Evolutionary conservation across 306 rosid species (phyloP).

Genomic region (Cicer bijugum): DNA sequence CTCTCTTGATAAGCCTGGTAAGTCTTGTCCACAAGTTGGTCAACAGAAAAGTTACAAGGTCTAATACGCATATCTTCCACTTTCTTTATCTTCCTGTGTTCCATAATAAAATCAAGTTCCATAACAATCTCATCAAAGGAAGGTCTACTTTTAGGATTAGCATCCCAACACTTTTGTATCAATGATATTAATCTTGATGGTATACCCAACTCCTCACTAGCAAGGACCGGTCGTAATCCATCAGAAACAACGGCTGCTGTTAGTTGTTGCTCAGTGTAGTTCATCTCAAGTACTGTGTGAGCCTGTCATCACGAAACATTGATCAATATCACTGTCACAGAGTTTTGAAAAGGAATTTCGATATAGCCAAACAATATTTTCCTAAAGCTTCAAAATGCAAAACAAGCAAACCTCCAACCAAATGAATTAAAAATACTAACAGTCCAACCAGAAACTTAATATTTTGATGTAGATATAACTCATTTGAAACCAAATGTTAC

Average conservation of each 20-base stretch:
- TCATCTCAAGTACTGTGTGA: conserved; percentile 96
- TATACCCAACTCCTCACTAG: conserved; percentile 62
- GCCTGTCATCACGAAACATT: conserved; percentile 64
- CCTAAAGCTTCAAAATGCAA: conserved; percentile 42
- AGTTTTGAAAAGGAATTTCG: conserved; percentile 1
- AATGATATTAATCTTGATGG: conserved; percentile 69
- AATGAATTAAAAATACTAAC: conserved; percentile 1
- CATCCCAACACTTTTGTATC: conserved; percentile 82
- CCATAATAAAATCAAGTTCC: conserved; percentile 65
- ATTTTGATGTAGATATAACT: neutral
- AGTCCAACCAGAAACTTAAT: conserved; percentile 22
- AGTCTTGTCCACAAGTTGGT: conserved; percentile 48
- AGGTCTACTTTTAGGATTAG: conserved; percentile 71
- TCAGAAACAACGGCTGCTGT: conserved; percentile 87
- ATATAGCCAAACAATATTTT: conserved; percentile 22
- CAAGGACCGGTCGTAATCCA: conserved; percentile 78
- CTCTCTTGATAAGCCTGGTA: conserved; percentile 58
- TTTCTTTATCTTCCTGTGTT: conserved; percentile 54
- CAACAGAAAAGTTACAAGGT: conserved; percentile 42
- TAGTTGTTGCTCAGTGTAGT: conserved; percentile 89
- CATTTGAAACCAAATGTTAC: conserved; percentile 22
- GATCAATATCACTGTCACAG: conserved; percentile 23
- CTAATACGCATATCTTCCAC: conserved; percentile 44
- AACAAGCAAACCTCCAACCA: conserved; percentile 36
- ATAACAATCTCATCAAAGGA: conserved; percentile 68